Base-by-base conservation (phyloP, 441 rosid species). In the Syzygium malaccense region DNA sequence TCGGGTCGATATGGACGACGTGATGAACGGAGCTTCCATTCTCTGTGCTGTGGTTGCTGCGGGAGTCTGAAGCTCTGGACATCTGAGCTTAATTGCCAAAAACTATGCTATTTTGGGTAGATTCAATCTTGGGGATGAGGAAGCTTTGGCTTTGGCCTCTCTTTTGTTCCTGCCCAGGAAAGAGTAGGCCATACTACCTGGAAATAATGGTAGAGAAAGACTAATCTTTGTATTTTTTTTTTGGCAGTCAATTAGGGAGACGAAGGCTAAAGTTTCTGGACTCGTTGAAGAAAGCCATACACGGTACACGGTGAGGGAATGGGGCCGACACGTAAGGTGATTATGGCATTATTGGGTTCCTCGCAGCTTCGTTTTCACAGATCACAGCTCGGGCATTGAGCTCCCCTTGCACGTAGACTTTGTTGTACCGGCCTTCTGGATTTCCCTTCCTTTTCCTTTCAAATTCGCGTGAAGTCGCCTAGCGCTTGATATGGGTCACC, bases 1-100 rank as follows among this genome's bases (percentile, higher is more conserved):
- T 85, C 8, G 3, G 41, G 58, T 87, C 88, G 45, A 90, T 55
- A 41, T 28, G 57, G 57, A 92, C 26, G 3, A 62, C 88, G 55
- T 87, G 90, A 32, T 89, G 86, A 12, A 71, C 41, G 56, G 78
- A 71, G 88, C 85, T 85, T 79, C 91, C 87, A 10, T 62, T 87
- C 55, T 86, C 83, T 28, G 68, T 11, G 17, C 66, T 5, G 66
- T 28, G 32, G 66, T 60, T n/a, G 68, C 68, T 60, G 68, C 68
- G 17, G 68, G 68, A 28, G 32, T 60, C 5, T 28, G 32, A 28
- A 25, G 28, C 66, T 28, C 62, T 25, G 14, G 62, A 57, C 62
- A 57, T 57, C n/a, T 25, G 62, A 9, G 62, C 79, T 68, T 9
- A 19, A 37, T 68, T 33, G 9, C 26, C 79, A 32, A 18, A 33